Base-by-base conservation (phyloP, 352 stramenopile genomes). In the Aphanomyces invadans region DNA sequence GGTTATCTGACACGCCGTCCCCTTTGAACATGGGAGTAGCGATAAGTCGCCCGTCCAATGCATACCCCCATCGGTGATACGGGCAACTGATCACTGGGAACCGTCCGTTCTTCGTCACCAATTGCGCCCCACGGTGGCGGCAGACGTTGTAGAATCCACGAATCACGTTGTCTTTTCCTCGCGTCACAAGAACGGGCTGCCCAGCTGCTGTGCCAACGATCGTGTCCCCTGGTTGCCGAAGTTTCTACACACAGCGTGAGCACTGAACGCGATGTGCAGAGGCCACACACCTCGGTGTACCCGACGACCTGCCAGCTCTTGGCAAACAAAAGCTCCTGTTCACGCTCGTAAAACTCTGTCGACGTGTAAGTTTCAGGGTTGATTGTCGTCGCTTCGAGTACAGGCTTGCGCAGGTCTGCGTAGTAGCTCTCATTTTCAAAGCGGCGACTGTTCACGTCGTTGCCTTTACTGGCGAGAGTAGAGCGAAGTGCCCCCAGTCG, bases 61-160 rank as follows among this genome's bases (percentile, higher is more conserved):
- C 70, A 48, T 74, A 74, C n/a, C 70, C 70, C 70, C 70, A 74
- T n/a, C 65, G 65, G 48, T 74, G 70, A 52, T 74, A 74, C 4
- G 70, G 70, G 36, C 70, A 74, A 17, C 51, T 72, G 28, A 74
- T 72, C 26, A 74, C 70, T 10, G 69, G 62, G 46, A 68, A 73
- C 17, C 69, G 54, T 21, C 69, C 69, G 23, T 71, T 44, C 55
- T 73, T 73, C n/a, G 45, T 23, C 11, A 73, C 69, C 12, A 73
- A 63, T 51, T 68, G 68, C 36, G 62, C 61, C 4, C 69, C 69
- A 25, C 69, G 69, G 32, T 73, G 69, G 9, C 69, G 51, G 59
- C 69, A 73, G 7, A 73, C 69, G 45, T 73, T 73, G 33, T 68
- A 68, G 56, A 73, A 73, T 21, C 69, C 69, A 19, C 68, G 68